Conservation (phyloP, 164 flowering plant species). For the Berberis thunbergii region DNA sequence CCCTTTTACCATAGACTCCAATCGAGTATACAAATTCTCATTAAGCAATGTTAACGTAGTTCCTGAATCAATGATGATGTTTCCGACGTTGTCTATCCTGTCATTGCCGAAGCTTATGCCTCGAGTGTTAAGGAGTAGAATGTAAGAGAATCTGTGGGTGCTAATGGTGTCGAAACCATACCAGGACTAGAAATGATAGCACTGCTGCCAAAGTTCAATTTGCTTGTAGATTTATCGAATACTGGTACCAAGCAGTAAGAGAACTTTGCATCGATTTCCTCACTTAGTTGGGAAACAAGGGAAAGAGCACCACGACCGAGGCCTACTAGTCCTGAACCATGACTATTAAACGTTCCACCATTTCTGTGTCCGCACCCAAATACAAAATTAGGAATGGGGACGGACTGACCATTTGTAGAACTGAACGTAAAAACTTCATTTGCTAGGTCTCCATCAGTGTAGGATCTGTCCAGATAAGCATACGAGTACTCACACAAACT, state of each 20-base stretch:
- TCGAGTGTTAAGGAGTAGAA: slow-evolving; percentile 41
- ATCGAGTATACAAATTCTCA: not conserved
- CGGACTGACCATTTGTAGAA: slow-evolving; percentile 2
- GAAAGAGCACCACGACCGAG: slow-evolving; percentile 44
- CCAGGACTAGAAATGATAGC: slow-evolving; percentile 24
- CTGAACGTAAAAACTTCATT: slow-evolving; percentile 30
- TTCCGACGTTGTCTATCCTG: slow-evolving; percentile 15
- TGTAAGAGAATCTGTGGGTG: not conserved
- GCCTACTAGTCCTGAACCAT: slow-evolving; percentile 45
- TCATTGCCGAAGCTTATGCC: slow-evolving; percentile 30
- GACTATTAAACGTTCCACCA: slow-evolving; percentile 23
- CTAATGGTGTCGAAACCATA: slow-evolving; percentile 34
- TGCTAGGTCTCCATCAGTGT: slow-evolving; percentile 27
- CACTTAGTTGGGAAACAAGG: slow-evolving; percentile 26
- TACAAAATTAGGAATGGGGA: slow-evolving; percentile 3
- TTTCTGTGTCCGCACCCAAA: slow-evolving; percentile 53
- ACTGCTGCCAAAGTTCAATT: slow-evolving; percentile 29
- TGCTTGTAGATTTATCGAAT: slow-evolving; percentile 5
- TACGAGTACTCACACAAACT: slow-evolving; percentile 18
- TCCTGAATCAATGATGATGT: slow-evolving; percentile 63
- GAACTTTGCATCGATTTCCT: slow-evolving; percentile 34
- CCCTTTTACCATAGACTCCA: slow-evolving; percentile 11
- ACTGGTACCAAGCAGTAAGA: slow-evolving; percentile 48
- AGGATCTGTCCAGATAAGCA: slow-evolving; percentile 31
- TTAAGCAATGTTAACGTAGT: slow-evolving; percentile 36